Conservation (phyloP, 345 rosid genomes). For the Conringia planisiliqua region DNA sequence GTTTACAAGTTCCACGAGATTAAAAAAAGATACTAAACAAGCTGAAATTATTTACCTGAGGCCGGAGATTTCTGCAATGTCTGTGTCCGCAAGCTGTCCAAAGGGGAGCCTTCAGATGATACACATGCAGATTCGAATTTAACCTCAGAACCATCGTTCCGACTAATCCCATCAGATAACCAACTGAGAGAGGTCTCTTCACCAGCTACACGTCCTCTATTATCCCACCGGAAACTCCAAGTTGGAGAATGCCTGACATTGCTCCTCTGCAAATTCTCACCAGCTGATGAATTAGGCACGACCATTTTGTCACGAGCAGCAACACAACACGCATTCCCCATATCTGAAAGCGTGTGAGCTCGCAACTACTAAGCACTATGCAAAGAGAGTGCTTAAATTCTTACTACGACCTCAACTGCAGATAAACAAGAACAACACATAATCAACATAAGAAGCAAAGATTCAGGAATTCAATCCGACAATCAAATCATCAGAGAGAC, state of each 20-base stretch:
- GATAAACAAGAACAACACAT: neutral
- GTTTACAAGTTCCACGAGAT: neutral
- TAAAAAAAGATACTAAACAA: neutral
- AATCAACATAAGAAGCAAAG: neutral
- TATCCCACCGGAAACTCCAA: conserved; percentile 97
- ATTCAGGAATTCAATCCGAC: neutral
- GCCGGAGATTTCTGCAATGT: conserved; percentile 68
- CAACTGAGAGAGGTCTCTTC: conserved; percentile 76
- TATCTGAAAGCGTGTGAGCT: conserved; percentile 21
- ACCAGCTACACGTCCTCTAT: conserved; percentile 92
- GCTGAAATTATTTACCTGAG: conserved; percentile 54
- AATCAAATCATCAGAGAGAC: neutral
- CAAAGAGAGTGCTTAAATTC: neutral
- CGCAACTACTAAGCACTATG: neutral
- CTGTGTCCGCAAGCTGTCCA: conserved; percentile 48
- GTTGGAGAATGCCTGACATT: conserved; percentile 79
- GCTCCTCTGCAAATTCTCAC: conserved; percentile 60
- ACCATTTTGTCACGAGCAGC: conserved; percentile 92
- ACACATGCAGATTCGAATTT: conserved; percentile 59
- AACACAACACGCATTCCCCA: conserved; percentile 98
- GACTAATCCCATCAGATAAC: conserved; percentile 60
- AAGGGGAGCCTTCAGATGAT: conserved; percentile 69
- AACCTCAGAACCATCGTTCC: conserved; percentile 49
- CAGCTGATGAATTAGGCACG: conserved; percentile 45
- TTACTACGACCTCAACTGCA: neutral